These are phyloP conservation scores for Simmondsia chinensis DNA, from an alignment of 148 eudicot genomes.

Conservation along the genomic window DNA sequence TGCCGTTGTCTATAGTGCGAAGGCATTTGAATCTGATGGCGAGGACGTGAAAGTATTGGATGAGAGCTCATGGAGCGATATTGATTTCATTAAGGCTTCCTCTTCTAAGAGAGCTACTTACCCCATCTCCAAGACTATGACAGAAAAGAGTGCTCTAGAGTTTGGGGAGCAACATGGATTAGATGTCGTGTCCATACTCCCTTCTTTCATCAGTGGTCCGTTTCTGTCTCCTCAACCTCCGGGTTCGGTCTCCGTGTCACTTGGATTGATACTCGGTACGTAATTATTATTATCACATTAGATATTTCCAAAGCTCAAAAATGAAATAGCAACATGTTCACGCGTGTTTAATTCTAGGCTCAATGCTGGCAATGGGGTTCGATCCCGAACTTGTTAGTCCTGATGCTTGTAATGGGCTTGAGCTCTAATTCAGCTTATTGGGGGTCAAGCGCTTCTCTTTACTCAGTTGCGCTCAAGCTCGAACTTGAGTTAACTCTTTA, in stretches of 20 bases:
- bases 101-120: neutral
- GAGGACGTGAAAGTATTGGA: slow-evolving; percentile 6
- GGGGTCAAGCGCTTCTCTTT: no score
- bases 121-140: slow-evolving; percentile 7
- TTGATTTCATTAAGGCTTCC: slow-evolving; percentile 11
- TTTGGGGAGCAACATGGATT: slow-evolving; percentile 20
- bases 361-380: slow-evolving; percentile 15
- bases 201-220: slow-evolving; percentile 24
- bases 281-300: no score
- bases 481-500: no score
- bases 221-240: slow-evolving; percentile 24
- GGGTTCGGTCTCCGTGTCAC: slow-evolving; percentile 11
- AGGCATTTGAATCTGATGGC: neutral
- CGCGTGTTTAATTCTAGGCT: no score
- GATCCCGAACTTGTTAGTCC: slow-evolving; percentile 16
- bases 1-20: slow-evolving; percentile 4
- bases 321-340: no score
- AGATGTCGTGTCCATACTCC: slow-evolving; percentile 23
- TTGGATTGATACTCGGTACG: slow-evolving; percentile 28
- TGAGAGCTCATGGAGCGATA: slow-evolving; percentile 26
- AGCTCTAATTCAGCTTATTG: no score
- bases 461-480: no score
- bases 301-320: no score
- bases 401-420: no score
- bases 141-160: slow-evolving; percentile 12